A percentile compares a stretch with the other conserved stretches of the same genome.
Evolutionary conservation across 2,329 filamentous ascomycete species (phyloP).

Genomic region (Calonectria honghensis): DNA sequence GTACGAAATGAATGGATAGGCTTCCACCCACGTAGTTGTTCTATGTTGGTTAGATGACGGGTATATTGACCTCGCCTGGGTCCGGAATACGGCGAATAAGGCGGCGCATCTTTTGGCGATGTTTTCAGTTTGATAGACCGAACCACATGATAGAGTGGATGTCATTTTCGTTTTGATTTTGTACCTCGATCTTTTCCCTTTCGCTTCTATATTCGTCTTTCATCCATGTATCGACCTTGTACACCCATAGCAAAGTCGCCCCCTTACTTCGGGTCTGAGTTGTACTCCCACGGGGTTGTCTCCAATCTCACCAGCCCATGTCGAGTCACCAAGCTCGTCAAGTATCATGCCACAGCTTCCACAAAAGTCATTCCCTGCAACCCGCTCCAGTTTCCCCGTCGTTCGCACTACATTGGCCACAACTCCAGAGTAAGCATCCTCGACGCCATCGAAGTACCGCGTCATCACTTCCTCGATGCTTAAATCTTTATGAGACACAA

Average conservation of each 20-base stretch:
- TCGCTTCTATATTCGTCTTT: constrained; percentile 31
- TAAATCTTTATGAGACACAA: constrained; percentile 82
- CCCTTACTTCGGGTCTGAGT: constrained; percentile 37
- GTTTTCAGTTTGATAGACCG: constrained; percentile 50
- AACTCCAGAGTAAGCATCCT: constrained; percentile 90
- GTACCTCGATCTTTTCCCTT: constrained; percentile 45
- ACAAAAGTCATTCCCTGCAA: constrained; percentile 69
- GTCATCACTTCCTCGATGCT: constrained; percentile 94
- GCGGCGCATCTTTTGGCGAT: constrained; percentile 51
- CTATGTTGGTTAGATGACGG: constrained; percentile 44
- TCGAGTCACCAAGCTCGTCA: constrained; percentile 77
- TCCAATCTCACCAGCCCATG: constrained; percentile 78
- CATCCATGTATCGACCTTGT: constrained; percentile 77
- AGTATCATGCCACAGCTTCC: constrained; percentile 82
- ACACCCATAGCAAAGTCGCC: constrained; percentile 82
- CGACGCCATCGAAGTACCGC: constrained; percentile 88
- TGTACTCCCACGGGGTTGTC: constrained; percentile 57
- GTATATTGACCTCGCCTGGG: constrained; percentile 45
- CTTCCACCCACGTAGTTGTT: constrained; percentile 39
- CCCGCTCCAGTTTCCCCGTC: constrained; percentile 83
- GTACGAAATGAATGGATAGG: constrained; percentile 42
- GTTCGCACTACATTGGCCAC: constrained; percentile 97
- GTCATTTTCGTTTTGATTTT: constrained; percentile 33
- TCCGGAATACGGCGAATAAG: constrained; percentile 52
- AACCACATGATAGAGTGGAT: constrained; percentile 40